A percentile compares a stretch with the other conserved stretches of the same genome.
Conservation (phyloP, 1,284 basidiomycete genomes). For the Microbotryum silenes-acaulis region DNA sequence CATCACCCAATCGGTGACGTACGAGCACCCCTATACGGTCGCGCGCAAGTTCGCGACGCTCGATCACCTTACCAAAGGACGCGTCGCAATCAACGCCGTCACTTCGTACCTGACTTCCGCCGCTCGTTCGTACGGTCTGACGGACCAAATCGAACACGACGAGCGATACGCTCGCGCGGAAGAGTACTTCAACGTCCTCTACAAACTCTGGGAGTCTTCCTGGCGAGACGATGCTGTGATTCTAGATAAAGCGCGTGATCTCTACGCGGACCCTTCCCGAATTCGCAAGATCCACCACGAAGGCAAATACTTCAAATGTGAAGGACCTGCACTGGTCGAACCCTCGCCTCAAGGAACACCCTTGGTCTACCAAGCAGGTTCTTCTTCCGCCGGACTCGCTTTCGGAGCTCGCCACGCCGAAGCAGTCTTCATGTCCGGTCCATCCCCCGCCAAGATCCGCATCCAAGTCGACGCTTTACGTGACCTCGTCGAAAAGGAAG, state of each 20-base stretch:
- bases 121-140: constrained; percentile 37
- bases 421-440: constrained; percentile 38
- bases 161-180: constrained; percentile 25
- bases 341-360: constrained; percentile 40
- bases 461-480: constrained; percentile 35
- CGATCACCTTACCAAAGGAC: constrained; percentile 42
- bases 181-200: constrained; percentile 34
- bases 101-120: constrained; percentile 40
- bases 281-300: constrained; percentile 40
- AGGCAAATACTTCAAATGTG: constrained; percentile 39
- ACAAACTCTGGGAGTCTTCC: constrained; percentile 42
- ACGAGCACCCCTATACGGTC: constrained; percentile 39
- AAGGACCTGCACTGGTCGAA: constrained; percentile 40
- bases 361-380: constrained; percentile 41
- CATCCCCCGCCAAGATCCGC: constrained; percentile 32
- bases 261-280: constrained; percentile 36
- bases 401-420: constrained; percentile 41
- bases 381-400: constrained; percentile 37
- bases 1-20: constrained; percentile 25
- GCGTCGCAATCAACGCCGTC: constrained; percentile 42
- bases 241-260: constrained; percentile 28
- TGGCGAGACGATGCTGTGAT: constrained; percentile 41
- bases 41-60: constrained; percentile 40
- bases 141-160: constrained; percentile 30
- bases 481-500: constrained; percentile 28